phyloP scores from a whole-genome alignment of 139 green algal species.

The Chlorella sp. region DNA sequence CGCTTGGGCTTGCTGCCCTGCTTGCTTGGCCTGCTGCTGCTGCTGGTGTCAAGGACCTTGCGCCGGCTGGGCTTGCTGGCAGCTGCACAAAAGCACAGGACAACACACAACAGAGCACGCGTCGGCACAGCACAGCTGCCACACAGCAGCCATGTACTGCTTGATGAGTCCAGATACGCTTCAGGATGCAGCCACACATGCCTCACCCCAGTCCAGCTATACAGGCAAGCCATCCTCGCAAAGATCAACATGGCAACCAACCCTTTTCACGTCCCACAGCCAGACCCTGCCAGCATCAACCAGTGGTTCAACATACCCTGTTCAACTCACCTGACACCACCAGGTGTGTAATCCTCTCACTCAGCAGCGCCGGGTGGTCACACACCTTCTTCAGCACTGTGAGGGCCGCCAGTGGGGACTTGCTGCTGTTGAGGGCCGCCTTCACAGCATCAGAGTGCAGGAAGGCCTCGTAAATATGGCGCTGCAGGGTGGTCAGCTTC shows the following conservation, averaged over 20 bases:
- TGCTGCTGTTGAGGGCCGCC: conserved; percentile 70
- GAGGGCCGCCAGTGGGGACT: conserved; percentile 65
- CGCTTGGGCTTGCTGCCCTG: too few relatives aligned
- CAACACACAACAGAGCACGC: too few relatives aligned
- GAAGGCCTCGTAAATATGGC: conserved; percentile 66
- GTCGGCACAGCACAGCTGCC: too few relatives aligned
- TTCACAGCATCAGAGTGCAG: conserved; percentile 63
- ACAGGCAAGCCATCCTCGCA: background rate
- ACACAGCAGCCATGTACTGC: too few relatives aligned
- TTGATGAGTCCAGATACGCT: too few relatives aligned
- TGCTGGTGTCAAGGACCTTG: too few relatives aligned
- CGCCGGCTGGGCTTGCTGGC: too few relatives aligned
- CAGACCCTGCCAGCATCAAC: background rate
- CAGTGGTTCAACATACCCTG: background rate
- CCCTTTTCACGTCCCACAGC: background rate
- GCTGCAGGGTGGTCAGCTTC: conserved; percentile 60
- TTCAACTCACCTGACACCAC: background rate
- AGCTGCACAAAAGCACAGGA: too few relatives aligned
- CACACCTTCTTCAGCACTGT: conserved; percentile 83
- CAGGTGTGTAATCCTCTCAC: conserved; percentile 29
- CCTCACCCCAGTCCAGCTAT: background rate
- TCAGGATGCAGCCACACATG: too few relatives aligned
- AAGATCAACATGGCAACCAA: background rate
- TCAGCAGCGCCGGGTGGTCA: conserved; percentile 87
- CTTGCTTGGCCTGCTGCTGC: too few relatives aligned